Evolutionary conservation across 176 grass and related monocot species (phyloP).

Genomic region (Lolium perenne): DNA sequence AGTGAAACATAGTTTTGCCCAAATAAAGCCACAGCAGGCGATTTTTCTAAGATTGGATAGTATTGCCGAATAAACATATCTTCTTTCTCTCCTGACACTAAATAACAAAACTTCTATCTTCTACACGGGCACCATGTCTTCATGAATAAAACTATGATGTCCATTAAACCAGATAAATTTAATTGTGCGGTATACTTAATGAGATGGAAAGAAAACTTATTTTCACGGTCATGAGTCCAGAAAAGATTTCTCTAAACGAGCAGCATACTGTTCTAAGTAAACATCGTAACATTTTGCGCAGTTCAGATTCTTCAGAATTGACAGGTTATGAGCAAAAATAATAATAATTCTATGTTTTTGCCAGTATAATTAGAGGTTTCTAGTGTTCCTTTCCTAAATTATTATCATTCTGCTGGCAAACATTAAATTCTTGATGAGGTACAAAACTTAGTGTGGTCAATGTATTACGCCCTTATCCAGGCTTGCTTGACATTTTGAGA

Average conservation of each 20-base stretch:
- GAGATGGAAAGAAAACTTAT: not conserved
- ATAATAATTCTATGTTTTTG: not conserved
- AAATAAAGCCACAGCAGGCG: not conserved
- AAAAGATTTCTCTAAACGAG: not conserved
- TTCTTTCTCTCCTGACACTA: not conserved
- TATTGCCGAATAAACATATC: not conserved
- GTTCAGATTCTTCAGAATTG: not conserved
- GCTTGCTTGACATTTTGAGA: not conserved
- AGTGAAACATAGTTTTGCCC: not conserved
- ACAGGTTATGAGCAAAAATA: not conserved
- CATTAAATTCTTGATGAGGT: not conserved
- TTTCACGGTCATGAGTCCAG: not conserved
- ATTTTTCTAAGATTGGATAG: not conserved
- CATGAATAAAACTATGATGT: not conserved
- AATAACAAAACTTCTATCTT: not conserved
- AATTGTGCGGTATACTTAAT: not conserved
- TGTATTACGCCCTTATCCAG: not conserved
- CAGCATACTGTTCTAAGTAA: not conserved
- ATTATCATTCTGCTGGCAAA: not conserved
- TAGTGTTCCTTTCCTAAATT: not conserved
- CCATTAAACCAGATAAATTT: not conserved
- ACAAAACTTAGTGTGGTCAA: not conserved
- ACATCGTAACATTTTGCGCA: not conserved
- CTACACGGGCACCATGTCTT: not conserved
- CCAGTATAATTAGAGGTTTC: not conserved